Evolutionary conservation across 192 early-diverging fungal species (phyloP).

Genomic region (Lobosporangium transversale): DNA sequence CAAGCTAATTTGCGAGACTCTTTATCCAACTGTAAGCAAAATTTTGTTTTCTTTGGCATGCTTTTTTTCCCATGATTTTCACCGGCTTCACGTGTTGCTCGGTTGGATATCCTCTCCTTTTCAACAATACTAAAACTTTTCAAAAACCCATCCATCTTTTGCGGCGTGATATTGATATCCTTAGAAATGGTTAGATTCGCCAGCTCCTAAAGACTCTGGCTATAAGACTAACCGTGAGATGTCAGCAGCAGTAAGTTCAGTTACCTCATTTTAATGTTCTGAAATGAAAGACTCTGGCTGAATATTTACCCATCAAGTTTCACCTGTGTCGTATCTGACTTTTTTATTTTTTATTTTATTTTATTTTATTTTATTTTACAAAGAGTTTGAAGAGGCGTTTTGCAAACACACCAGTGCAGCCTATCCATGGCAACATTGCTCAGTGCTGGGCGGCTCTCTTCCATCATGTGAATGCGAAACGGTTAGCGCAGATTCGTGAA

Average conservation of each 20-base stretch:
- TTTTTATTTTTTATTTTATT: neutral
- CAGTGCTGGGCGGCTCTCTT: slow-evolving; percentile 40
- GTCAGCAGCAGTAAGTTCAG: slow-evolving; percentile 19
- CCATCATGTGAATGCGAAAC: slow-evolving; percentile 33
- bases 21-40: slow-evolving; percentile 44
- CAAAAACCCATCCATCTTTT: too few species aligned
- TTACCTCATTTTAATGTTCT: neutral
- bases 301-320: slow-evolving; percentile 5
- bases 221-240: slow-evolving; percentile 39
- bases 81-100: too few species aligned
- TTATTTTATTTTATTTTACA: neutral
- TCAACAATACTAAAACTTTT: too few species aligned
- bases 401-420: slow-evolving; percentile 24
- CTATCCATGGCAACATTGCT: slow-evolving; percentile 40
- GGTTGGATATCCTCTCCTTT: too few species aligned
- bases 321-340: neutral
- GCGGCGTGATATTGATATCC: too few species aligned
- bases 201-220: slow-evolving; percentile 16
- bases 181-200: slow-evolving; percentile 37
- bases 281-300: neutral
- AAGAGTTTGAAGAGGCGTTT: slow-evolving; percentile 23
- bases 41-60: too few species aligned
- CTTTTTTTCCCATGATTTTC: too few species aligned
- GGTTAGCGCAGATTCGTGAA: slow-evolving; percentile 25
- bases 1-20: slow-evolving; percentile 36